Conservation (phyloP, 2,329 filamentous ascomycete species). For the Teratosphaeria pseudoeucalypti region DNA sequence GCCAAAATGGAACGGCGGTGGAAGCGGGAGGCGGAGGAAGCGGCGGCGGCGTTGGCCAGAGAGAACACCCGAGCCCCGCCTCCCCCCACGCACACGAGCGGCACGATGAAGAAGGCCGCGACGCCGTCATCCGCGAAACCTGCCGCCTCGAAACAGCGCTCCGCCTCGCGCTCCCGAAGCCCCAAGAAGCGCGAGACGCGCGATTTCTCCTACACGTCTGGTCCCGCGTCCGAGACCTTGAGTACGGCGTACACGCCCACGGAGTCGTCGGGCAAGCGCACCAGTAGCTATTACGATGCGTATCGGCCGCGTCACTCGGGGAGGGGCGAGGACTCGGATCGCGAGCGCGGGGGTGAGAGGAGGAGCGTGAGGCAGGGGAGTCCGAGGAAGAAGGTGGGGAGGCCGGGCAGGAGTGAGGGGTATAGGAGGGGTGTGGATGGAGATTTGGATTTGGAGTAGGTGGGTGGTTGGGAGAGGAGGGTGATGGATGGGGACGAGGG, state of each 20-base stretch:
- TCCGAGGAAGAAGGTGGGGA: slow-evolving; percentile 19
- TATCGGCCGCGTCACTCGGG: slow-evolving; percentile 22
- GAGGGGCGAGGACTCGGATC: slow-evolving; percentile 5
- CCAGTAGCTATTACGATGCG: slow-evolving; percentile 26
- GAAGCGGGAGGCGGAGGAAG: slow-evolving; percentile 31
- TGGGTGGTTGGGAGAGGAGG: neutral
- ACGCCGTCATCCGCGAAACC: slow-evolving; percentile 7
- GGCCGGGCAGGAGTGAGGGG: slow-evolving; percentile 6
- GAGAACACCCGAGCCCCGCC: slow-evolving; percentile 20
- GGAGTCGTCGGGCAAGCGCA: slow-evolving; percentile 12
- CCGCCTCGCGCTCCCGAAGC: slow-evolving; percentile 17
- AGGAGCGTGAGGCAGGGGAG: slow-evolving; percentile 24
- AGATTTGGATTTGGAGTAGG: slow-evolving; percentile 8
- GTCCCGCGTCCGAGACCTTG: slow-evolving; percentile 21
- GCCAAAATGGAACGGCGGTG: slow-evolving; percentile 29
- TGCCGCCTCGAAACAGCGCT: slow-evolving; percentile 15
- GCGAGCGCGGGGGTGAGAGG: slow-evolving; percentile 7
- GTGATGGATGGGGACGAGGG: neutral
- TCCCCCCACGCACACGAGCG: slow-evolving; percentile 8
- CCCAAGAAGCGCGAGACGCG: slow-evolving; percentile 25
- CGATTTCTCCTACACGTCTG: slow-evolving; percentile 25
- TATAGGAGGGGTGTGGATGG: slow-evolving; percentile 11
- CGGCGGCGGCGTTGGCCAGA: slow-evolving; percentile 25
- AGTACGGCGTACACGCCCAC: slow-evolving; percentile 32
- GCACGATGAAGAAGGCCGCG: slow-evolving; percentile 13